Base-by-base conservation (phyloP, 805 yeast genomes). In the Cyberlindnera suaveolens region DNA sequence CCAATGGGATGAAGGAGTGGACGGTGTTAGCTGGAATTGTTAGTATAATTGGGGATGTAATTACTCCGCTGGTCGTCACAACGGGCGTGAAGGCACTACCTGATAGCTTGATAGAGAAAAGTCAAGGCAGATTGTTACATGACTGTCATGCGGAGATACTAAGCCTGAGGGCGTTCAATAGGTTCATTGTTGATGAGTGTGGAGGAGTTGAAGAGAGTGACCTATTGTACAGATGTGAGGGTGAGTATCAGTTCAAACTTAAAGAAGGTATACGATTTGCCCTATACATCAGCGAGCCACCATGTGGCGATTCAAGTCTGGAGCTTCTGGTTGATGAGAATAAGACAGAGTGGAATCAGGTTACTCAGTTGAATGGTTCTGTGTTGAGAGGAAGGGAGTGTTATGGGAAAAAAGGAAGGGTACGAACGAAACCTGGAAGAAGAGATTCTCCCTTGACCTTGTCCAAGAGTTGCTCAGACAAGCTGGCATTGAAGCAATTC, bases 361-460 rank as follows among this genome's bases (percentile, higher is more conserved):
- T 50, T 3, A 39, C 48, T 1, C 32, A 36, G 7, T 19, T 52
- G 15, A 48, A 41, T 1, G 47, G 48, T 19, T 52, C 48, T 23
- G 60, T 66, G 1, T 14, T 75, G 1, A 58, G 96, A 53, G 97
- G 97, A 0, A 61, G 95, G 33, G 74, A 73, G 31, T 68, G 77
- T 57, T 82, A 77, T 50, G 64, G 63, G 14, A 53, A 63, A 16
- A 62, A 71, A 2, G 96, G 96, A 0, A 62, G 67, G 8, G 89
- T 91, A 1, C 69, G 99, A 48, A 90, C 98, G 0, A 91, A 93
- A 57, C 99, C 98, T 0, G 99, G 99, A 2, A 62, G 98, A 40
- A 60, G 70, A 26, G 98, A 93, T 58, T 83, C 96, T 3, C 72
- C 74, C 2, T 49, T 78, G 4, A 75, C 95, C 0, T 61, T 74